Evolutionary conservation across 257 asterid species (phyloP), one percentile per base, ranked within the genome.

Genomic region (Linderniella brevidens): DNA sequence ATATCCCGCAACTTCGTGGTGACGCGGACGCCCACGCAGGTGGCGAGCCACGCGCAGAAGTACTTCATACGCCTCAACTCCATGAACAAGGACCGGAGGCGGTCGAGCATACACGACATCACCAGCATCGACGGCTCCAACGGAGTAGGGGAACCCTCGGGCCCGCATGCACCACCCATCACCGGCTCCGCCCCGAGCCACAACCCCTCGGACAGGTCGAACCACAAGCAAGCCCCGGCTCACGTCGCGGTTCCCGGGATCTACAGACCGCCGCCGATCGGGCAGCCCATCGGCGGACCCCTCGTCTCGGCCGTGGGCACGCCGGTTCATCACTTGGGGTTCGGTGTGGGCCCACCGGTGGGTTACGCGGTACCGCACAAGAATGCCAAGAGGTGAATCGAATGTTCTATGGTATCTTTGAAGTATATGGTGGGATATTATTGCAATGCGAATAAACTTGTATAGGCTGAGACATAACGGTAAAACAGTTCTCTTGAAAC

Each of bases 1-100:
- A 87, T 87, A 40, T 87, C 97, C 0, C 41, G 97, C 3, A 80
- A 87, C 58, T 87, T 69, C 48, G 93, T 87, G 19, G 79, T 83
- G 62, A 77, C 97, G 3, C 69, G 92, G 54, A 87, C 93, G 6
- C 94, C 94, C 15, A 86, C 94, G 1, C 96, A 86, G 70, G 93
- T 86, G 39, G 96, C 96, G 3, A 86, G 94, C 63, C 96, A 86
- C 51, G 94, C 96, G 1, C 96, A 86, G 52, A 86, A 86, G 63
- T 86, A 79, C 59, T 86, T 82, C 64, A 79, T 80, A 12, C 84
- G 95, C 39, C 57, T 84, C 55, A 82, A 78, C 70, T 83, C 97
- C 3, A 83, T 76, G 79, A 84, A 80, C 69, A 80, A 76, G 62
- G 93, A 87, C 41, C 58, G 93, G 48, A 64, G 95, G 45, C 77